These are phyloP conservation scores for Agrocybe chaxingu DNA, from an alignment of 768 basidiomycete species.

Conservation along the genomic window DNA sequence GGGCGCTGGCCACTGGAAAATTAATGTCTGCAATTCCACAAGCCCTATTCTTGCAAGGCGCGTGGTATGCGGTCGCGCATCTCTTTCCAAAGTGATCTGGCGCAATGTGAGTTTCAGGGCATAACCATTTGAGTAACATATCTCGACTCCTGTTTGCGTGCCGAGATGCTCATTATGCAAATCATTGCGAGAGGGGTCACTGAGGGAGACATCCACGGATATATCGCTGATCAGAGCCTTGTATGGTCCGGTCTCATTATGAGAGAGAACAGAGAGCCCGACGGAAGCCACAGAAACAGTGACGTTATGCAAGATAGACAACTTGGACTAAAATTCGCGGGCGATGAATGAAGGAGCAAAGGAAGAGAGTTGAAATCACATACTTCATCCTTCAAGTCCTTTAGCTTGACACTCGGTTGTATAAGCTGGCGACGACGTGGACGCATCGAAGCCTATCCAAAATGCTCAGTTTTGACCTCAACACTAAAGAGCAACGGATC, in stretches of 20 bases:
- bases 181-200: slow-evolving; percentile 39
- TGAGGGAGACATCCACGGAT: slow-evolving; percentile 39
- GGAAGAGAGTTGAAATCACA: slow-evolving; percentile 9
- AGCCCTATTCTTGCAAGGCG: slow-evolving; percentile 43
- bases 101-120: slow-evolving; percentile 39
- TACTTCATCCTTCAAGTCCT: slow-evolving; percentile 36
- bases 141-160: slow-evolving; percentile 24
- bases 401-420: slow-evolving; percentile 36
- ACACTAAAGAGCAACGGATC: slow-evolving; percentile 1
- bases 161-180: slow-evolving; percentile 58
- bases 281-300: slow-evolving; percentile 45
- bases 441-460: slow-evolving; percentile 43
- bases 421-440: slow-evolving; percentile 35
- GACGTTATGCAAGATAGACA: slow-evolving; percentile 43
- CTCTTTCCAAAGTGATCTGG: slow-evolving; percentile 44
- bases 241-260: slow-evolving; percentile 34
- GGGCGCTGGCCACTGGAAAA: slow-evolving; percentile 63
- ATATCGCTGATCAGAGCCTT: slow-evolving; percentile 40
- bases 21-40: slow-evolving; percentile 36
- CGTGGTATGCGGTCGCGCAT: slow-evolving; percentile 27
- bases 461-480: slow-evolving; percentile 1
- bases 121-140: slow-evolving; percentile 48
- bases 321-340: slow-evolving; percentile 31
- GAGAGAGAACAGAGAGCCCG: slow-evolving; percentile 36
- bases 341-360: background rate